These are phyloP conservation scores for Acacia acuminata DNA, from an alignment of 306 rosid genomes.

Conservation along the genomic window DNA sequence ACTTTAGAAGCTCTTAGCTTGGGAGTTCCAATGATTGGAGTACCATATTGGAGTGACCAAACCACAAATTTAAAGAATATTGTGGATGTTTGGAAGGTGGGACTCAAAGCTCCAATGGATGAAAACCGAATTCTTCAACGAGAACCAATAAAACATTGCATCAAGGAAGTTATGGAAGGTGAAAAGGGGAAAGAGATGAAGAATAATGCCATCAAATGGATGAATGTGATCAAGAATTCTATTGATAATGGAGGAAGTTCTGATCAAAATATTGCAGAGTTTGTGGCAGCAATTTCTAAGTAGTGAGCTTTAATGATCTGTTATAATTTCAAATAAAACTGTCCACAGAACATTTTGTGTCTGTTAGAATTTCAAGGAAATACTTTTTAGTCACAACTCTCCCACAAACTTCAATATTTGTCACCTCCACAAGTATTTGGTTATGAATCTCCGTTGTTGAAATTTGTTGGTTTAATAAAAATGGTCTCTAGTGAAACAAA, in stretches of 20 bases:
- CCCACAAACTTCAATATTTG: background rate
- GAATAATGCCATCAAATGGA: background rate
- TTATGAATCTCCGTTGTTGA: background rate
- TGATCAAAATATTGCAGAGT: constrained; percentile 1
- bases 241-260: constrained; percentile 1
- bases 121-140: background rate
- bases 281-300: background rate
- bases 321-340: background rate
- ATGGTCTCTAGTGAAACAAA: background rate
- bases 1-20: constrained; percentile 9
- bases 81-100: constrained; percentile 14
- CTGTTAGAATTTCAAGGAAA: background rate
- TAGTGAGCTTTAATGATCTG: background rate
- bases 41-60: constrained; percentile 16
- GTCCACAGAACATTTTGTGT: background rate
- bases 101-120: background rate
- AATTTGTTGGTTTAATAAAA: background rate
- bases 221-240: background rate
- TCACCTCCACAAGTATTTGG: background rate
- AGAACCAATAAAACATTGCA: constrained; percentile 3
- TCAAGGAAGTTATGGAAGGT: constrained; percentile 3
- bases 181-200: background rate
- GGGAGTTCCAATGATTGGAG: constrained; percentile 1
- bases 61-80: background rate
- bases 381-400: background rate